Evolutionary conservation across 192 early-diverging fungal species (phyloP), one percentile per base, ranked within the genome.

Genomic region (Coemansia sp.): DNA sequence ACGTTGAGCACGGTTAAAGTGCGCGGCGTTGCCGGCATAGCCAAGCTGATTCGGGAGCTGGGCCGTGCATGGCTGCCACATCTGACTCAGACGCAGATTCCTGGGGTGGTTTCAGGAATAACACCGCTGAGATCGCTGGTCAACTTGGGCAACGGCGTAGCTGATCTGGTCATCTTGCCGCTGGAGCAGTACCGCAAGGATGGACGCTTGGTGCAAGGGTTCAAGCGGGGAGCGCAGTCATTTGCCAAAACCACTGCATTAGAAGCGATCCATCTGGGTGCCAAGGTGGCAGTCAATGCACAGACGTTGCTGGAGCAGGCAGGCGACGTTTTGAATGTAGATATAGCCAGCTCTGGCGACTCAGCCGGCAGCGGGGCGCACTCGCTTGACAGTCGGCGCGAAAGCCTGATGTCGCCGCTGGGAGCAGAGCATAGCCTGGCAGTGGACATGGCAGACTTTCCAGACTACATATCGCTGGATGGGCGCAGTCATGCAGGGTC

Each of bases 161-260:
- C 90, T 1, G 94, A 99, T 72, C 66, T 99, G 16, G 84, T 99
- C 6, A 70, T 94, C 1, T 70, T 99, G 51, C 96, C 96, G 1
- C 82, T 96, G 58, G 88, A 95, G 65, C 93, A 97, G 68, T 99
- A 95, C 61, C 83, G 86, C 41, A 84, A 87, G 56, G 96, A 99
- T 59, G 96, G 96, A 19, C 79, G 89, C 10, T 81, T 96, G 19
- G 82, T 99, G 41, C 84, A 88, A 56, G 93, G 89, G 64, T 66
- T 97, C 13, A 91, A 93, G 68, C 85, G 83, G 30, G 94, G 94
- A 8, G 89, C 92, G 6, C 84, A 88, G 46, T 90, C 91, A 3
- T 96, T 99, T 82, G 88, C 90, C 1, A 82, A 84, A 39, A 86
- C 93, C 0, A 93, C 96, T 0, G 91, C 96, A 3, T 81, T 92